A percentile compares a stretch with the other conserved stretches of the same genome.
These are phyloP conservation scores for Fusarium nelsonii DNA, from an alignment of 2,329 filamentous ascomycete genomes.

Conservation along the genomic window DNA sequence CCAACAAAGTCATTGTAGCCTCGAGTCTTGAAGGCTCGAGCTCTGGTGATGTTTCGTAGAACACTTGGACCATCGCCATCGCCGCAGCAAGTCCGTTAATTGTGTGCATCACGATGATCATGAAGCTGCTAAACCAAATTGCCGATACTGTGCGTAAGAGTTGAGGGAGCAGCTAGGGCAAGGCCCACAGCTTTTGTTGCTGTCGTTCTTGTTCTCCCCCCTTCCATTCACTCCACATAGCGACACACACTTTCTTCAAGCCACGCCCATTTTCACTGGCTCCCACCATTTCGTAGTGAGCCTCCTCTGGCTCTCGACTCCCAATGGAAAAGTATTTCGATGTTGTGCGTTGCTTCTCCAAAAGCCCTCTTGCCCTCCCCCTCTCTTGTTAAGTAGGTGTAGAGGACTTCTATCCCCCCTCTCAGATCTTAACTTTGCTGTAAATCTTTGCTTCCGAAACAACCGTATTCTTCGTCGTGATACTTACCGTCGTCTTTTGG, in stretches of 20 bases:
- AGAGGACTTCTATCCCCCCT: conserved; percentile 22
- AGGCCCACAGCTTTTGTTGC: conserved; percentile 42
- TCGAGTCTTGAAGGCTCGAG: conserved; percentile 24
- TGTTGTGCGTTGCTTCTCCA: conserved; percentile 45
- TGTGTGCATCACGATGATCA: conserved; percentile 22
- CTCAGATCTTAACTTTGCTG: conserved; percentile 16
- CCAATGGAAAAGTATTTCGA: conserved; percentile 42
- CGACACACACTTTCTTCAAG: conserved; percentile 41
- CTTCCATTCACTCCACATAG: conserved; percentile 49
- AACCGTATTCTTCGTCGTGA: conserved; percentile 22
- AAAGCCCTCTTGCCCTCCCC: conserved; percentile 40
- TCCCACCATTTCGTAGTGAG: conserved; percentile 37
- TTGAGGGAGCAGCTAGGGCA: conserved; percentile 39
- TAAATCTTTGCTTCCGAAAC: conserved; percentile 24
- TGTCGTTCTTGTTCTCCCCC: conserved; percentile 48
- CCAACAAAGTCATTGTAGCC: conserved; percentile 25
- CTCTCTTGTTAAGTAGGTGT: conserved; percentile 27
- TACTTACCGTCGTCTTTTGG: conserved; percentile 20
- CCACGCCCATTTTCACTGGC: conserved; percentile 42
- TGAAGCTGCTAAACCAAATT: conserved; percentile 26
- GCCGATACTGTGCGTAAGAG: conserved; percentile 42
- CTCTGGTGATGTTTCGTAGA: conserved; percentile 19
- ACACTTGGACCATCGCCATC: conserved; percentile 33
- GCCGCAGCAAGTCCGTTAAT: conserved; percentile 24
- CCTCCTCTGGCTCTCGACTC: conserved; percentile 34